Conservation (phyloP, 78 protist species). For the Polysphondylium violaceum region DNA sequence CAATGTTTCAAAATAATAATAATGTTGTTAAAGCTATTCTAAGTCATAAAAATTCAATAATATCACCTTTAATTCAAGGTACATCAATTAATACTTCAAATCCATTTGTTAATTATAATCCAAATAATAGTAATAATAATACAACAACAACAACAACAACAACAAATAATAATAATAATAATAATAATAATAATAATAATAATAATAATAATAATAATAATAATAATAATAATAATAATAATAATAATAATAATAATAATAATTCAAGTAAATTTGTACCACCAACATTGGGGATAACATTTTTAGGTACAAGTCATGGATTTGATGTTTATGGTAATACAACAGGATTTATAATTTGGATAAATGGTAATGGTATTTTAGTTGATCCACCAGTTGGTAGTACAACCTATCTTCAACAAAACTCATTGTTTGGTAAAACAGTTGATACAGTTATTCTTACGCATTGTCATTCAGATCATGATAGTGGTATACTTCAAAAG, state of each 20-base stretch:
- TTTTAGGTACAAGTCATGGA: constrained; percentile 86
- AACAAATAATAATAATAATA: not conserved
- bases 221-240: not conserved
- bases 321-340: constrained; percentile 78
- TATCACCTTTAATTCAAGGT: not conserved
- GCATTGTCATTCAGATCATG: constrained; percentile 91
- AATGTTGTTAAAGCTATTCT: too few species aligned
- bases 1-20: too few species aligned
- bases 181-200: not conserved
- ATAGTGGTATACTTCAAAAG: constrained; percentile 84
- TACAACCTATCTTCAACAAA: constrained; percentile 40
- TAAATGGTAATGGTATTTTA: constrained; percentile 80
- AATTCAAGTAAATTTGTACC: constrained; percentile 42
- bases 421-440: constrained; percentile 26
- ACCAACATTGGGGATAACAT: constrained; percentile 87
- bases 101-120: too few species aligned
- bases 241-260: constrained; percentile 11
- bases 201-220: not conserved
- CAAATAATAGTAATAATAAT: too few species aligned
- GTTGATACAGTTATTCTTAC: constrained; percentile 86
- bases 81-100: not conserved
- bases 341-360: constrained; percentile 89
- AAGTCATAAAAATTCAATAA: too few species aligned
- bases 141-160: constrained; percentile 3
- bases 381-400: constrained; percentile 84